Base-by-base conservation (phyloP, 352 stramenopile genomes). In the Globisporangium nunn region DNA sequence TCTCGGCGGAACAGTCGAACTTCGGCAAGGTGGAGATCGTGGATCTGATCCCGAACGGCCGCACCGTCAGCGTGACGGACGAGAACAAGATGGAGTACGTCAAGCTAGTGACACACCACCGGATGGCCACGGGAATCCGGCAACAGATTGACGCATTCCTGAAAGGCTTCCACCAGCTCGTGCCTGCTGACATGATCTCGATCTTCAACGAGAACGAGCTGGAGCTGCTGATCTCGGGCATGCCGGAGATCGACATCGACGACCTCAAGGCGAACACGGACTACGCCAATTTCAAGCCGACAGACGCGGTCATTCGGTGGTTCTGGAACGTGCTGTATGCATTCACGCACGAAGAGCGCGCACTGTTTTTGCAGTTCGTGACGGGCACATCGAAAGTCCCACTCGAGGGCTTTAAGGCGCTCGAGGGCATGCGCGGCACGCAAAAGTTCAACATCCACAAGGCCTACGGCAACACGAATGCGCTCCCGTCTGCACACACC, bases 371-470 rank as follows among this genome's bases (percentile, higher is more conserved):
- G 63, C 91, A 97, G 70, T 98, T 98, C 64, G 88, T 96, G 28
- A 98, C 93, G 6, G 93, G 82, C 39, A 97, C 85, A 2, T 95
- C 85, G 12, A 96, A 96, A 58, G 87, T 98, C 23, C 98, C 98
- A 28, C 81, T 99, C 18, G 92, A 98, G 70, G 98, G 98, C 23
- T 99, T 99, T 71, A 93, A 95, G 63, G 90, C 97, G 29, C 81
- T 99, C 0, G 96, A 99, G 67, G 97, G 97, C 54, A 99, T 99
- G 96, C 89, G 96, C 29, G 98, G 98, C 30, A 96, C 96, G 40
- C 95, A 98, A 70, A 98, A 98, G 68, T 99, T 99, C 71, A 99
- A 97, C 67, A 99, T 99, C 66, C 96, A 99, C 80, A 98, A 98
- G 73, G 91, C 92, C 4, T 97, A 97, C 65, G 95, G 91, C 45